A percentile compares a stretch with the other conserved stretches of the same genome.
phyloP scores from a whole-genome alignment of 192 early-diverging fungal genomes.

The Podila minutissima region DNA sequence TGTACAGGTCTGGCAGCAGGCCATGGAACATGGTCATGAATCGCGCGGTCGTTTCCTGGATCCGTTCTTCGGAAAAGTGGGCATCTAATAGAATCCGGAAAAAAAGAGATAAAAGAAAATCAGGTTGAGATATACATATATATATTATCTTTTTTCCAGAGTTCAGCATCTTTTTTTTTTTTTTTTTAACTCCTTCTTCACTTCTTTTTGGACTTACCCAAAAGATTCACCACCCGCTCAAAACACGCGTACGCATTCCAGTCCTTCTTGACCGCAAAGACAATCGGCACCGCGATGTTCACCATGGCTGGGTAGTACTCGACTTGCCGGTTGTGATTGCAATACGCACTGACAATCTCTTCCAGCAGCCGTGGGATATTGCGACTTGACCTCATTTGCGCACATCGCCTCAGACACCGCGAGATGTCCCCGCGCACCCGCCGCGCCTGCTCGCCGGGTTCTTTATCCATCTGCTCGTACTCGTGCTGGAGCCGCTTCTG shows the following conservation, averaged over 20 bases:
- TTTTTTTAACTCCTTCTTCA: not conserved
- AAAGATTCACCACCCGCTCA: constrained; percentile 72
- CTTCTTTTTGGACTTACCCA: constrained; percentile 56
- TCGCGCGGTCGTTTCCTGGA: constrained; percentile 83
- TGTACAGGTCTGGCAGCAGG: constrained; percentile 88
- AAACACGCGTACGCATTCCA: constrained; percentile 85
- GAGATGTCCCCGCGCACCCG: constrained; percentile 81
- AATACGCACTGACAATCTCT: constrained; percentile 83
- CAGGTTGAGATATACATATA: not conserved
- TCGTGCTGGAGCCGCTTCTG: constrained; percentile 26
- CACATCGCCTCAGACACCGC: constrained; percentile 61
- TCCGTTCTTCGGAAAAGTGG: constrained; percentile 64
- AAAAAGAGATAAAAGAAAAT: not conserved
- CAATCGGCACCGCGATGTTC: constrained; percentile 79
- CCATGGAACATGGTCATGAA: constrained; percentile 87
- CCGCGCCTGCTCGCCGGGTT: constrained; percentile 66
- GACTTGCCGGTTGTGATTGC: constrained; percentile 76
- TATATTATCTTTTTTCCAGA: too few species aligned
- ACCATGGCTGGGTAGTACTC: constrained; percentile 83
- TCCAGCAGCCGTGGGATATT: constrained; percentile 68
- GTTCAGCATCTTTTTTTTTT: too few species aligned
- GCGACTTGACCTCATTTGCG: constrained; percentile 12
- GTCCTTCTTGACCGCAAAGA: constrained; percentile 74
- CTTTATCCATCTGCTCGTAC: constrained; percentile 68
- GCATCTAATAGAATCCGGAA: constrained; percentile 62